Percentiles rank a stretch among this genome's conserved stretches.
phyloP scores from a whole-genome alignment of 2,329 filamentous ascomycete species.

The Hymenoscyphus fraxineus region DNA sequence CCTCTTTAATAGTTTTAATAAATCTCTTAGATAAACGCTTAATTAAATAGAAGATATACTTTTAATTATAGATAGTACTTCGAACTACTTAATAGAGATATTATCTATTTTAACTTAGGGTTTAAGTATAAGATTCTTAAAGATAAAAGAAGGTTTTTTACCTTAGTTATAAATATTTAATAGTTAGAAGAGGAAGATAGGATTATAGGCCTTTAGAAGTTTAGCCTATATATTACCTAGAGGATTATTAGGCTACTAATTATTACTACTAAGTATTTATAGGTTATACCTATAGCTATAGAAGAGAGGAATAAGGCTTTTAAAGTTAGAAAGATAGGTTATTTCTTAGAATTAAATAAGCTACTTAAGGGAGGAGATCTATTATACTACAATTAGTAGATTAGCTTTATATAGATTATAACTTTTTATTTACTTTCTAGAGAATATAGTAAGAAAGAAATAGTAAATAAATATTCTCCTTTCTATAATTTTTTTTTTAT shows the following conservation, averaged over 20 bases:
- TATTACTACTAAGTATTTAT: no score
- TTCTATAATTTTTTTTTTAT: background rate
- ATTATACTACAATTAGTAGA: no score
- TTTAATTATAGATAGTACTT: no score
- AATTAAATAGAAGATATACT: no score
- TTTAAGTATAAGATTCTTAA: background rate
- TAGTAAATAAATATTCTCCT: background rate
- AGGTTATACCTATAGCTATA: no score
- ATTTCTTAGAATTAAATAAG: no score
- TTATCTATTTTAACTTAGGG: background rate
- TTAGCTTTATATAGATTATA: background rate
- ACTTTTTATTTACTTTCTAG: background rate
- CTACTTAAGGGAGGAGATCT: no score
- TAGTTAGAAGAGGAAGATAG: background rate
- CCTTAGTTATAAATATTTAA: background rate
- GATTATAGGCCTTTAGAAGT: background rate
- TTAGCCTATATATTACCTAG: no score
- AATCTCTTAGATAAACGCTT: background rate
- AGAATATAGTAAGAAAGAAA: background rate
- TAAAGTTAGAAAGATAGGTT: no score
- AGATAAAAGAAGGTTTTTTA: no score
- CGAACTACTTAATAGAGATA: background rate
- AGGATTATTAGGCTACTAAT: no score
- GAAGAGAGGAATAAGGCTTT: no score
- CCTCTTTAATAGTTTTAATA: background rate